These are phyloP conservation scores for Metschnikowia similis DNA, from an alignment of 805 yeast species.

Conservation along the genomic window DNA sequence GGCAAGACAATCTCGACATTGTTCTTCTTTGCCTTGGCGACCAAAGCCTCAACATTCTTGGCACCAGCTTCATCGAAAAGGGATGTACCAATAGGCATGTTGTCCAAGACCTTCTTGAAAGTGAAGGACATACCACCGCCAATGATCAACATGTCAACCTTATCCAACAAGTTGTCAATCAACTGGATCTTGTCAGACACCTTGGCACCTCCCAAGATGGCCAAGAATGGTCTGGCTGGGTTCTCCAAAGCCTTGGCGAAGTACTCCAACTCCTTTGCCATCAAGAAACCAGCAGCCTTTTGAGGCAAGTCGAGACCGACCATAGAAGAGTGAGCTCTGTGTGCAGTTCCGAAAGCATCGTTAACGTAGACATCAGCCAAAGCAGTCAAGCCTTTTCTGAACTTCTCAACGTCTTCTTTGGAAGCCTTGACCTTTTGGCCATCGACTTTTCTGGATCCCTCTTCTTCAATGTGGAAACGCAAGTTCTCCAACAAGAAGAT, in stretches of 20 bases:
- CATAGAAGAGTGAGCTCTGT: conserved; percentile 99
- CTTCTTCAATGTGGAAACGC: conserved; percentile 97
- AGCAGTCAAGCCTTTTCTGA: conserved; percentile 86
- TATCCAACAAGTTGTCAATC: conserved; percentile 93
- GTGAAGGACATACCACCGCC: conserved; percentile 99
- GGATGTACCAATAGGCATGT: conserved; percentile 86
- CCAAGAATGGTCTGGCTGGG: conserved; percentile 97
- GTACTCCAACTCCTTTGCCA: conserved; percentile 95
- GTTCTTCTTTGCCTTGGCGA: conserved; percentile 95
- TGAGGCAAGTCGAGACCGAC: conserved; percentile 94
- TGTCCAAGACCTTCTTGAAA: conserved; percentile 88
- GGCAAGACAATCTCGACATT: conserved; percentile 92
- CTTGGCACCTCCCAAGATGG: conserved; percentile 99
- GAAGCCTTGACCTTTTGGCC: conserved; percentile 94
- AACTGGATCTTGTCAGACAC: conserved; percentile 98
- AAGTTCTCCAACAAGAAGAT: conserved; percentile 92
- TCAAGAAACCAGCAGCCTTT: conserved; percentile 98
- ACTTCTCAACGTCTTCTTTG: conserved; percentile 73
- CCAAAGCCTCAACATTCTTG: conserved; percentile 84
- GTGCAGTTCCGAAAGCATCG: conserved; percentile 95
- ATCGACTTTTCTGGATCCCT: conserved; percentile 82
- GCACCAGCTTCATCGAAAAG: conserved; percentile 93
- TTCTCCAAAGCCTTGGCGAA: conserved; percentile 97
- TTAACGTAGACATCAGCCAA: conserved; percentile 96
- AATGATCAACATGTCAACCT: conserved; percentile 89